Base-by-base conservation (phyloP, 164 flowering plant genomes). In the Vitis cinerea region DNA sequence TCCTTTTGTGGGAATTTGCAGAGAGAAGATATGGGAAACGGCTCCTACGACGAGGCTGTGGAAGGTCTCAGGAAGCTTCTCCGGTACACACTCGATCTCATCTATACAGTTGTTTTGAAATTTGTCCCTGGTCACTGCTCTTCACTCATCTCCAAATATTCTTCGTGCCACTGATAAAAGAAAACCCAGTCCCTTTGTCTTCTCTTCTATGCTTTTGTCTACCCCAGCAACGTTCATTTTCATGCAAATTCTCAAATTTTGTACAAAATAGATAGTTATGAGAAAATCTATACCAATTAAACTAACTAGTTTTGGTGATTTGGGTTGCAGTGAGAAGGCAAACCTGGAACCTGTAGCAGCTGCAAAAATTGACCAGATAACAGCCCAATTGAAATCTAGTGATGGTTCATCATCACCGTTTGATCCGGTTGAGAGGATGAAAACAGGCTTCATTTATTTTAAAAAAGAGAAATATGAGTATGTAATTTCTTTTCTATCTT, bases 381-480 rank as follows among this genome's bases (percentile, higher is more conserved):
- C 89, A 5, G 94, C 92, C 0, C 83, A 90, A 71, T 64, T 88
- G 44, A 29, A 80, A 30, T 63, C 78, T 4, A 65, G 5, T 3
- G 44, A 31, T 31, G 44, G 44, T 31, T 31, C 73, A 10, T 55
- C 68, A 9, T 9, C 72, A 51, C 47, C 74, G 6, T 81, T 77
- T 23, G 71, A 80, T 59, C 77, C 94, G 0, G 77, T 83, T 8
- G 90, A 89, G 73, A 87, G 85, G 75, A 54, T 93, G 47, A 86
- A 84, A 65, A 65, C 61, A 1, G 99, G 99, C 6, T 93, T 91
- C 79, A 74, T 83, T 53, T 29, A 73, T 44, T 96, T 91, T 83
- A 96, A 93, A 82, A 84, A 44, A 49, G 93, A 93, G 82, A 91
- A 86, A 83, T 96, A 78, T 50, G 89, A 82, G 99, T 94, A 63